Base-by-base conservation (phyloP, 208 protist genomes). In the Trypanosoma melophagium region DNA sequence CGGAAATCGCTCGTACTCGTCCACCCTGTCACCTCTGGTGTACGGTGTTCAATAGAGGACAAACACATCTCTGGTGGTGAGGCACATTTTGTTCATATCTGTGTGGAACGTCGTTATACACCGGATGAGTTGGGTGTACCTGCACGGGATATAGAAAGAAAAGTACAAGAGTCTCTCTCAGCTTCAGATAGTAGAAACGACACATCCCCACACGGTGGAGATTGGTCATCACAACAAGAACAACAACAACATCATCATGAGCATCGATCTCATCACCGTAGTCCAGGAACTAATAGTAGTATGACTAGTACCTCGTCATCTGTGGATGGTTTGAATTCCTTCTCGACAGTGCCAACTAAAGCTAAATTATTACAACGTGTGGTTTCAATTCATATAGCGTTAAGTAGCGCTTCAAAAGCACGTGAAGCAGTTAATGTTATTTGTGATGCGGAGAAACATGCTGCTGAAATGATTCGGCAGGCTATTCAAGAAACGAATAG, bases 1-100 rank as follows among this genome's bases (percentile, higher is more conserved):
- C 75, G 66, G 4, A 77, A 77, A 56, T 72, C 73, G 21, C 80
- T 86, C 53, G 85, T 89, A 80, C 42, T 93, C 17, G 84, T 96
- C 42, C 90, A 96, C 72, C 90, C 90, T 22, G 57, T 96, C 21
- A 77, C 78, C 24, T 60, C 60, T 47, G 89, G 86, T 59, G 81
- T 91, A 57, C 60, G 78, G 31, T 84, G 76, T 55, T 69, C 54
- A 55, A 56, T 77, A 2, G 80, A 74, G 2, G 69, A 74, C n/a
- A 64, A 77, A 42, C 28, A 63, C 22, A 40, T 0, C 17, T 17
- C 35, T 0, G 25, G 31, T 2, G 38, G 50, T 21, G 14, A 38
- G 2, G 3, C 17, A 7, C 42, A 42, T 49, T 40, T 69, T 49
- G 65, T 93, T 17, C n/a, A 84, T 38, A 82, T 93, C 12, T 52